A percentile compares a stretch with the other conserved stretches of the same genome.
Evolutionary conservation across 2,329 filamentous ascomycete genomes (phyloP).

Genomic region (Paracoccidioides brasiliensis): DNA sequence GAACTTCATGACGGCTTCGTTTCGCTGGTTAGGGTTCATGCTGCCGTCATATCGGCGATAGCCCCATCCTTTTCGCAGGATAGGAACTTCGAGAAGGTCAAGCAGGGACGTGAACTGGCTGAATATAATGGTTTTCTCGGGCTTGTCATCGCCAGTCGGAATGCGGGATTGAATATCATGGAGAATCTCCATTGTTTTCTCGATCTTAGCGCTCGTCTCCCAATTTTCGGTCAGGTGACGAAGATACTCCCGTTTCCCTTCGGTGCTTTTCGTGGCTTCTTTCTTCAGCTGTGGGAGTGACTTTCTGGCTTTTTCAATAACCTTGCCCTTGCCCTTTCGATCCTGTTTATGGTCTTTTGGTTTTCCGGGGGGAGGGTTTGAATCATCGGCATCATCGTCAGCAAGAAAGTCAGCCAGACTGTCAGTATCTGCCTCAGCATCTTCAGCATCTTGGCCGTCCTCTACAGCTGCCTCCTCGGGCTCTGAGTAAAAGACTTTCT

Average conservation of each 20-base stretch:
- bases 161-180: constrained; percentile 32
- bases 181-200: constrained; percentile 54
- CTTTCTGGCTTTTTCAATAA: constrained; percentile 36
- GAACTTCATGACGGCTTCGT: constrained; percentile 55
- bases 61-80: constrained; percentile 43
- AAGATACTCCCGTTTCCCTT: constrained; percentile 57
- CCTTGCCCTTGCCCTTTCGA: constrained; percentile 29
- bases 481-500: constrained; percentile 51
- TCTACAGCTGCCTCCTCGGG: constrained; percentile 31
- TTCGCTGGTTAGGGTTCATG: constrained; percentile 55
- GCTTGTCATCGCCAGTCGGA: constrained; percentile 23
- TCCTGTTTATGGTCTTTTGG: neutral
- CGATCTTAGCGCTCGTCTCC: constrained; percentile 62
- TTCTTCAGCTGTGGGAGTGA: constrained; percentile 55
- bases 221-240: constrained; percentile 54
- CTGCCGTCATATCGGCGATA: constrained; percentile 64
- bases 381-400: constrained; percentile 28
- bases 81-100: constrained; percentile 62
- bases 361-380: too few species aligned
- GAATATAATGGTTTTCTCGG: constrained; percentile 70
- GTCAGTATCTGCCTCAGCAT: constrained; percentile 14
- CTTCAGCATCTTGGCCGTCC: constrained; percentile 24
- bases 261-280: constrained; percentile 49
- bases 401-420: constrained; percentile 5
- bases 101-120: constrained; percentile 69